These are phyloP conservation scores for Ascomycota sp. DNA, from an alignment of 2,329 filamentous ascomycete genomes.

Conservation along the genomic window DNA sequence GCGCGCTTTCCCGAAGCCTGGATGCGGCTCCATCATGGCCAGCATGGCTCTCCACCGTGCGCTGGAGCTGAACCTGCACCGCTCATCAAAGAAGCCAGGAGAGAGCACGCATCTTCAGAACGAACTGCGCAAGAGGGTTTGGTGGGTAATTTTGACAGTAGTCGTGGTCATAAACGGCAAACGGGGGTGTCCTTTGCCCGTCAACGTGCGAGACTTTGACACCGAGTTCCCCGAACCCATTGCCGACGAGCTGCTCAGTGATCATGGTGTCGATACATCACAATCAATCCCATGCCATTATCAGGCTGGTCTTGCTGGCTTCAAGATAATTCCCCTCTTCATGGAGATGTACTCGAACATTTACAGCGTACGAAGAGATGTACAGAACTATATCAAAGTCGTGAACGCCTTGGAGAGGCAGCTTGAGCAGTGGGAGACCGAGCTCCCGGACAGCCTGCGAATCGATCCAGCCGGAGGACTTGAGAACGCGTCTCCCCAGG, in stretches of 20 bases:
- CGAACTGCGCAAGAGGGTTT: slow-evolving; percentile 58
- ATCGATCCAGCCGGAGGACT: slow-evolving; percentile 19
- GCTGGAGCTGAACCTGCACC: slow-evolving; percentile 56
- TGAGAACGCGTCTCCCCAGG: slow-evolving; percentile 25
- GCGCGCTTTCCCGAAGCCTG: slow-evolving; percentile 61
- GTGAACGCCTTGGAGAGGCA: slow-evolving; percentile 46
- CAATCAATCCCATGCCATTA: slow-evolving; percentile 42
- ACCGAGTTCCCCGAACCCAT: slow-evolving; percentile 54
- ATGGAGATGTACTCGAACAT: slow-evolving; percentile 58
- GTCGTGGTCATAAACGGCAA: slow-evolving; percentile 52
- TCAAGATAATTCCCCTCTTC: slow-evolving; percentile 44
- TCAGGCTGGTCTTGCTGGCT: slow-evolving; percentile 42
- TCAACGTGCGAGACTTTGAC: slow-evolving; percentile 57
- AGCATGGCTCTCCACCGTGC: slow-evolving; percentile 46
- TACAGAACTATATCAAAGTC: slow-evolving; percentile 40
- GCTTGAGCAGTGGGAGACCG: slow-evolving; percentile 39
- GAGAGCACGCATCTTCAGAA: slow-evolving; percentile 38
- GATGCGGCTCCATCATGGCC: slow-evolving; percentile 48
- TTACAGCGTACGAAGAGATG: slow-evolving; percentile 47
- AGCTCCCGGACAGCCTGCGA: slow-evolving; percentile 39
- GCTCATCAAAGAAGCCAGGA: slow-evolving; percentile 34
- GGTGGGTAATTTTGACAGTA: slow-evolving; percentile 51
- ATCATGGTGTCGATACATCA: slow-evolving; percentile 38
- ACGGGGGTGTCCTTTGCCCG: slow-evolving; percentile 56
- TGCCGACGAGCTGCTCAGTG: slow-evolving; percentile 48